Evolutionary conservation across 352 stramenopile species (phyloP).

Genomic region (Globisporangium uncinulatum): DNA sequence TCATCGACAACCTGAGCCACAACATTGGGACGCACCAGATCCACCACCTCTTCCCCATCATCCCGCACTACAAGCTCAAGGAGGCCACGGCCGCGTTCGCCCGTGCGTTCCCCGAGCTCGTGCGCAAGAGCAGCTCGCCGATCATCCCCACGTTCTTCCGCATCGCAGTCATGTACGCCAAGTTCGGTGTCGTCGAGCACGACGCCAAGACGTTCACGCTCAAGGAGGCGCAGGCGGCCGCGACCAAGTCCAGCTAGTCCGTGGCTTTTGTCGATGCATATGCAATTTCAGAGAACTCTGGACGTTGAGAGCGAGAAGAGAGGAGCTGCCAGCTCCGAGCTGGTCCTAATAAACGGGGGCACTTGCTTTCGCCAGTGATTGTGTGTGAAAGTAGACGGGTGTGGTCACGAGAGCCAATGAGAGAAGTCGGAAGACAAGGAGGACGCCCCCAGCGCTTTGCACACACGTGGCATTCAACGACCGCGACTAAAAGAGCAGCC

Average conservation of each 20-base stretch:
- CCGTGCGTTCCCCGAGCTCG: constrained; percentile 66
- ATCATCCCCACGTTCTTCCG: constrained; percentile 66
- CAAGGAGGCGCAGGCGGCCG: constrained; percentile 37
- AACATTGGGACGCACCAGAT: constrained; percentile 86
- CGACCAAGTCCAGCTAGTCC: constrained; percentile 19
- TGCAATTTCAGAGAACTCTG: no score
- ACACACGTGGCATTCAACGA: constrained; percentile 2
- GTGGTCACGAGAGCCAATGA: not conserved
- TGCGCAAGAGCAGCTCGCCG: constrained; percentile 57
- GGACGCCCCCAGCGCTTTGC: not conserved
- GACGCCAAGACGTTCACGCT: constrained; percentile 69
- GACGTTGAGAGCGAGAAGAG: not conserved
- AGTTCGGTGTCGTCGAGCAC: constrained; percentile 59
- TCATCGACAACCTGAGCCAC: constrained; percentile 83
- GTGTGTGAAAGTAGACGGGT: no score
- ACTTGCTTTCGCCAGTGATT: no score
- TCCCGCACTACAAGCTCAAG: constrained; percentile 81
- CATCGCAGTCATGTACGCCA: constrained; percentile 55
- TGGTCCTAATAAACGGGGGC: no score
- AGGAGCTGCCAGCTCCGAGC: no score
- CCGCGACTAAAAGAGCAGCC: not conserved
- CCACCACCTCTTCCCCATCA: constrained; percentile 85
- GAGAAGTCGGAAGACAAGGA: not conserved
- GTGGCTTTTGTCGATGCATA: not conserved
- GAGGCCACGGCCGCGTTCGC: constrained; percentile 56